These are phyloP conservation scores for Chrysanthemum seticuspe DNA, from an alignment of 129 eudicot genomes.

Conservation along the genomic window DNA sequence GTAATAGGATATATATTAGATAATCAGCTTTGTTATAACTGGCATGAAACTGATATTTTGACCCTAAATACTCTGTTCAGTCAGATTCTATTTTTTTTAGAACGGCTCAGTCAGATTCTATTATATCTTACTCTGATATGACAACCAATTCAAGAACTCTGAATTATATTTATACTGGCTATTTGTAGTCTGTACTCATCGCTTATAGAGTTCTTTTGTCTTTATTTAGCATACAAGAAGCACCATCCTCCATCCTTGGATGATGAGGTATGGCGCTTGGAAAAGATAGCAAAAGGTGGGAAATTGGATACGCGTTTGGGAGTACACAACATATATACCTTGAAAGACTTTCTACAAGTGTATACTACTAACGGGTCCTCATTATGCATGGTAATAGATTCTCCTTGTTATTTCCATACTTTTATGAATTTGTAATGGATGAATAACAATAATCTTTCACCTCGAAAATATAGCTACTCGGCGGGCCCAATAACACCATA, in stretches of 20 bases:
- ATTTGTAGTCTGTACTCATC: neutral
- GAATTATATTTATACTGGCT: too few species aligned
- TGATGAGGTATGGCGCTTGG: slow-evolving; percentile 85
- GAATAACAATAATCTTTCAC: slow-evolving; percentile 7
- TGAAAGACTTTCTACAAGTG: slow-evolving; percentile 54
- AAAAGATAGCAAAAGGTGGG: slow-evolving; percentile 74
- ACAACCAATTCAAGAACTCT: neutral
- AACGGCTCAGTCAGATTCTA: too few species aligned
- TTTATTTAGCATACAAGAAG: slow-evolving; percentile 67
- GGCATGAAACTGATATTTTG: too few species aligned
- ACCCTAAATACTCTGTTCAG: too few species aligned
- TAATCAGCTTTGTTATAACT: too few species aligned
- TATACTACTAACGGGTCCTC: slow-evolving; percentile 37
- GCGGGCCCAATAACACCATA: slow-evolving; percentile 50
- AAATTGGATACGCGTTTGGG: slow-evolving; percentile 36
- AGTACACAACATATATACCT: slow-evolving; percentile 29
- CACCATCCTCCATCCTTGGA: slow-evolving; percentile 55
- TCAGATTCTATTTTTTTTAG: too few species aligned
- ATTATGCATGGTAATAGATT: slow-evolving; percentile 47
- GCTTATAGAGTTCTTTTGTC: neutral
- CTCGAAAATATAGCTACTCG: slow-evolving; percentile 48
- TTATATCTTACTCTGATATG: neutral
- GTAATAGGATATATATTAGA: too few species aligned
- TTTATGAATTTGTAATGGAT: neutral
- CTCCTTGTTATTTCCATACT: neutral